Conservation (phyloP, 176 grass and related monocot genomes). For the Paspalum notatum region DNA sequence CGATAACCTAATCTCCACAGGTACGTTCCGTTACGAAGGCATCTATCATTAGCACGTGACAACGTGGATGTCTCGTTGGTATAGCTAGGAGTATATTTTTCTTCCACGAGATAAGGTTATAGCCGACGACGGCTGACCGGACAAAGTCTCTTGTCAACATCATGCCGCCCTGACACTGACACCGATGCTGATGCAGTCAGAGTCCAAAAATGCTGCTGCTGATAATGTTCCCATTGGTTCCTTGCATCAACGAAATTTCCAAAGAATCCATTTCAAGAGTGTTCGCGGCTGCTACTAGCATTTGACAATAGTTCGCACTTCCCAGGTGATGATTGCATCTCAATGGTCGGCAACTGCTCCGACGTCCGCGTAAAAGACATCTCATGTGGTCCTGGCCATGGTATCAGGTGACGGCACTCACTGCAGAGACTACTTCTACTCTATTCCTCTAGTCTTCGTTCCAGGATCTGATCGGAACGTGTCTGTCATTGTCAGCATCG, state of each 20-base stretch:
- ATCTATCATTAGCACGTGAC: not conserved
- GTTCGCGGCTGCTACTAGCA: not conserved
- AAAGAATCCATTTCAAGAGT: not conserved
- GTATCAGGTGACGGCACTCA: constrained; percentile 67
- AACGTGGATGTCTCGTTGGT: too few species aligned
- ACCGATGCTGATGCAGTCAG: not conserved
- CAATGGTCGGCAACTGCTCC: constrained; percentile 74
- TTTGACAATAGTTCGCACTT: constrained; percentile 9
- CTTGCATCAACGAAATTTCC: too few species aligned
- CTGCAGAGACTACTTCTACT: not conserved
- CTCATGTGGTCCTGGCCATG: constrained; percentile 85
- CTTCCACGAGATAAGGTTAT: constrained; percentile 18
- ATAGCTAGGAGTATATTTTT: not conserved
- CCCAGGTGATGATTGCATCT: constrained; percentile 89
- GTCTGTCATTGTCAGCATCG: constrained; percentile 50
- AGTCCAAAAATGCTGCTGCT: not conserved
- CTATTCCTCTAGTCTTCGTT: not conserved
- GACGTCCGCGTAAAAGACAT: constrained; percentile 57
- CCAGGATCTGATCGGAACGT: constrained; percentile 6
- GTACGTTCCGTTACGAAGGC: constrained; percentile 20
- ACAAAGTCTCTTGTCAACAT: not conserved
- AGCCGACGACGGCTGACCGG: constrained; percentile 19
- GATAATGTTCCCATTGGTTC: not conserved
- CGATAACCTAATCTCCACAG: constrained; percentile 61
- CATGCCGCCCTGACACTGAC: not conserved